Evolutionary conservation across 371 early-diverging fungal genomes (phyloP).

Genomic region (Antonospora locustae): DNA sequence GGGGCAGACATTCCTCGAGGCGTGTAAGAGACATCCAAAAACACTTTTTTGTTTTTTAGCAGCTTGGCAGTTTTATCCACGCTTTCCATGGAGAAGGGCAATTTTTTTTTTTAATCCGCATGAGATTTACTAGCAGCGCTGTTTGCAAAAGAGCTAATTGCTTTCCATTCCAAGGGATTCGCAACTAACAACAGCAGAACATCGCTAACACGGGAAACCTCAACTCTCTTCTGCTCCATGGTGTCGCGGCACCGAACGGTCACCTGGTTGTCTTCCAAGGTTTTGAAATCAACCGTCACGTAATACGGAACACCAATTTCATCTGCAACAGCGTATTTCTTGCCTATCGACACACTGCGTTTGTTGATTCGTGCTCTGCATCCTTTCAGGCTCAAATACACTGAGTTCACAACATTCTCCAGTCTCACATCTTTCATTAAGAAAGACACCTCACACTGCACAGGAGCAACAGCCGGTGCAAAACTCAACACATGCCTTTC

Average conservation of each 20-base stretch:
- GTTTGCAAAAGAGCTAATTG: too few species aligned
- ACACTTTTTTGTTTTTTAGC: too few species aligned
- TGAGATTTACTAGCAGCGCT: too few species aligned
- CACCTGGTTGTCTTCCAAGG: slow-evolving; percentile 73
- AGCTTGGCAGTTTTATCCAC: too few species aligned
- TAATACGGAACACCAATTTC: slow-evolving; percentile 95
- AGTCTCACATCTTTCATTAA: slow-evolving; percentile 66
- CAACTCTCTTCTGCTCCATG: slow-evolving; percentile 71
- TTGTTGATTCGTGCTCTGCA: slow-evolving; percentile 58
- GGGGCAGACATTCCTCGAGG: too few species aligned
- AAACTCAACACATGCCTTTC: slow-evolving; percentile 58
- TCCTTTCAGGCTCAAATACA: slow-evolving; percentile 36
- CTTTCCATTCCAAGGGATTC: too few species aligned
- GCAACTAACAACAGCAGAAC: too few species aligned
- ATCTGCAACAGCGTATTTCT: slow-evolving; percentile 89
- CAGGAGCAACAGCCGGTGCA: slow-evolving; percentile 70
- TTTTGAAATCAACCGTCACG: slow-evolving; percentile 90
- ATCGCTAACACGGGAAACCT: too few species aligned
- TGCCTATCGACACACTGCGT: slow-evolving; percentile 83
- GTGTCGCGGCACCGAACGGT: slow-evolving; percentile 93
- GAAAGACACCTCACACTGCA: slow-evolving; percentile 77
- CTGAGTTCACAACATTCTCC: slow-evolving; percentile 31
- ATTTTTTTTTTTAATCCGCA: too few species aligned
- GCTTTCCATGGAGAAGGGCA: too few species aligned
- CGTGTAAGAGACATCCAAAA: too few species aligned